Evolutionary conservation across 225 moss, liverwort and hornwort genomes (phyloP), one percentile per base, ranked within the genome.

Genomic region (Straminergon stramineum): DNA sequence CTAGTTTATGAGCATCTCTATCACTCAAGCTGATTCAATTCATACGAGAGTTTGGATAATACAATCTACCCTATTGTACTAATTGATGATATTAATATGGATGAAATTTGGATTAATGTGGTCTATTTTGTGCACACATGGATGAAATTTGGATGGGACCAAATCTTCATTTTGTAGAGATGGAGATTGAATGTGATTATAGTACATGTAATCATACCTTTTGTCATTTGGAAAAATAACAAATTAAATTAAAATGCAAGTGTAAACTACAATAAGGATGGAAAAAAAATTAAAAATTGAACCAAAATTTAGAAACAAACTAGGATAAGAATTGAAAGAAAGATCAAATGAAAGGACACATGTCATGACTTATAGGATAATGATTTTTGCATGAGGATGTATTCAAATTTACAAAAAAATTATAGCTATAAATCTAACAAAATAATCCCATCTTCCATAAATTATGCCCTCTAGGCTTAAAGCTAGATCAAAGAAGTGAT

Each of bases 11-110:
- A 58, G 8, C 13, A 24, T 58, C 4, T 13, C 8, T 27, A 39
- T 39, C 12, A 17, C 5, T 58, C 17, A 39, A 28, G 3, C 39
- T 57, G 7, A 39, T 80, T 80, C 28, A 58, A 58, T n/a, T n/a
- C 3, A 5, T 57, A 2, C 4, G 7, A 79, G 17, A 79, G 2
- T 57, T 57, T 79, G 2, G 8, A n/a, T 56, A 37, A 3, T 35
- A 2, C 35, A 27, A n/a, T 21, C 30, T 27, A 17, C 1, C 12
- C 2, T 58, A 18, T 39, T 5, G 3, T 0, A 39, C 3, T 4
- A 39, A 18, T 58, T 28, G 13, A n/a, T 79, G 17, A n/a, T 17
- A 79, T n/a, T 26, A 26, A 17, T n/a, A 57, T 17, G 0, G 5
- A 79, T 56, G 15, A 55, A 35, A 56, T 78, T 23, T 37, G 1